Evolutionary conservation across 257 asterid genomes (phyloP).

Genomic region (Solanum chilense): DNA sequence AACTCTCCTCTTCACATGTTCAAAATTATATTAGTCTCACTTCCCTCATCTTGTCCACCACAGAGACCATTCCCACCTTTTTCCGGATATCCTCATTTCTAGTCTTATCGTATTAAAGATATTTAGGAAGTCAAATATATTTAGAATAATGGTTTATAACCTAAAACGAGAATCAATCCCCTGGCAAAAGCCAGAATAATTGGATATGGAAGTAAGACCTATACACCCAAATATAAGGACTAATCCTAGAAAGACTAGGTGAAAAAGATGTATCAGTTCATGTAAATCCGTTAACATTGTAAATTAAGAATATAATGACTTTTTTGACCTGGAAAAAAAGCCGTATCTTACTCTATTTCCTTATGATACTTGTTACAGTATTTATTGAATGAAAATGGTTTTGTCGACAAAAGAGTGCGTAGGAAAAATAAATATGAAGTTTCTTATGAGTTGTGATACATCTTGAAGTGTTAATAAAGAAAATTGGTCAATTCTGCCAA

Average conservation of each 20-base stretch:
- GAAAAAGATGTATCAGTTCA: neutral
- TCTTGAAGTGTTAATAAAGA: neutral
- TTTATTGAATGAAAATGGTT: neutral
- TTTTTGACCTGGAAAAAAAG: neutral
- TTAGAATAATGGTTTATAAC: neutral
- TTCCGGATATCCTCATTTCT: neutral
- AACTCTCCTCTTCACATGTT: neutral
- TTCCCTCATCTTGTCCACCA: neutral
- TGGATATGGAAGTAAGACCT: neutral
- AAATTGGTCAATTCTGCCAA: neutral
- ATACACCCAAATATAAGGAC: neutral
- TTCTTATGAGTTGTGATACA: neutral
- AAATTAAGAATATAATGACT: neutral
- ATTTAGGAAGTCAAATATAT: neutral
- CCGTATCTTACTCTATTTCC: neutral
- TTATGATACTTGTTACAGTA: neutral
- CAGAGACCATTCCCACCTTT: neutral
- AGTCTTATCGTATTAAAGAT: neutral
- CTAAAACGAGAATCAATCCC: neutral
- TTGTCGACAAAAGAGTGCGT: neutral
- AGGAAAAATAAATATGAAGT: neutral
- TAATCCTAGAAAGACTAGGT: neutral
- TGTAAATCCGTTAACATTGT: neutral
- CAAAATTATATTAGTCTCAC: neutral
- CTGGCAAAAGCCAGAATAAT: neutral